Conservation (phyloP, 306 rosid species). For the Styphnolobium japonicum region DNA sequence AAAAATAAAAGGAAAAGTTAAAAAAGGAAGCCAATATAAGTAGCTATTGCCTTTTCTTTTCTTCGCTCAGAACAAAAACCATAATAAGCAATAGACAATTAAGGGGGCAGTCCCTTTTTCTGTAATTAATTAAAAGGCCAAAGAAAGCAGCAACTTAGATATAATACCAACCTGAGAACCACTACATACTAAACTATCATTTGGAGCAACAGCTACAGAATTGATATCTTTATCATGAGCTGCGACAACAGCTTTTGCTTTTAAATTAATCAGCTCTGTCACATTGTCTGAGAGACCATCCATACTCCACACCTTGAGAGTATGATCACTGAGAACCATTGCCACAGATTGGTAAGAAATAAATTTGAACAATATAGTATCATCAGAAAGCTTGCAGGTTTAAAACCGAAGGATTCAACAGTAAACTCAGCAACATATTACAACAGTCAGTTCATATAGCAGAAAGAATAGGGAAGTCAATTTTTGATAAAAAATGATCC, state of each 20-base stretch:
- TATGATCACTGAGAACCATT: conserved; percentile 68
- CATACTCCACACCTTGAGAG: conserved; percentile 90
- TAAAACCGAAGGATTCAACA: neutral
- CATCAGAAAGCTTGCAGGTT: neutral
- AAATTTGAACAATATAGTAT: neutral
- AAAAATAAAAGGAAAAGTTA: neutral
- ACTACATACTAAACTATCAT: conserved; percentile 91
- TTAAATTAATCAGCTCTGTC: conserved; percentile 52
- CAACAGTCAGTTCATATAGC: conserved; percentile 5
- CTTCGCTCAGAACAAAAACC: neutral
- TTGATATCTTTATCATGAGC: conserved; percentile 98
- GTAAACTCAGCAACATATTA: neutral
- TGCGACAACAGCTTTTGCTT: conserved; percentile 87
- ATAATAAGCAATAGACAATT: neutral
- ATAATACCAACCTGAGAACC: conserved; percentile 86
- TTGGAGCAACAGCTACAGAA: conserved; percentile 91
- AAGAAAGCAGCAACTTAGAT: conserved; percentile 5
- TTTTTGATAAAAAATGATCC: neutral
- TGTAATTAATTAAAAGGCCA: neutral
- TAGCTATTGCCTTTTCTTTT: neutral
- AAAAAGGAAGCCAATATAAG: neutral
- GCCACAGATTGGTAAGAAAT: conserved; percentile 10
- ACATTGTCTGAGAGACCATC: conserved; percentile 51
- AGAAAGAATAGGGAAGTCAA: conserved; percentile 5
- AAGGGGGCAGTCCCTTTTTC: neutral